Conservation (phyloP, 2,329 filamentous ascomycete genomes). For the Pseudogymnoascus sp. region DNA sequence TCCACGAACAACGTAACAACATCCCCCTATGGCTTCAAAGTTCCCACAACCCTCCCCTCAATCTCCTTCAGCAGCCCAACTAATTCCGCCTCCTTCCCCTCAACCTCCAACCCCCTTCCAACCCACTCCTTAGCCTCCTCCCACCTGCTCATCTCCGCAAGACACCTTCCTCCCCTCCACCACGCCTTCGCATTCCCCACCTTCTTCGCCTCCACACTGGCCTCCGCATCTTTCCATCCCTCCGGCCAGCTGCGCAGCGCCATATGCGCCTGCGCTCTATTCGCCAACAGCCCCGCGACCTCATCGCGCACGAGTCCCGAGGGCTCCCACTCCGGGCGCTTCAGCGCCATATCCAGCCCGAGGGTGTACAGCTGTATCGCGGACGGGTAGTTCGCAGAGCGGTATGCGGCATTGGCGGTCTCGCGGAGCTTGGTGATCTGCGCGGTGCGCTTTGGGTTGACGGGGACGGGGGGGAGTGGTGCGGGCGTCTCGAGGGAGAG, state of each 20-base stretch:
- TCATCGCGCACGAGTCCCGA: conserved; percentile 77
- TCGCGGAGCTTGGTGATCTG: conserved; percentile 89
- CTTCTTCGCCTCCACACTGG: conserved; percentile 78
- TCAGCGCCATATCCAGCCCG: conserved; percentile 83
- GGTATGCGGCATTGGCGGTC: conserved; percentile 71
- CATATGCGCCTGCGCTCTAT: conserved; percentile 88
- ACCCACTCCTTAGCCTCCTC: conserved; percentile 79
- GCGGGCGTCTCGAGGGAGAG: conserved; percentile 54
- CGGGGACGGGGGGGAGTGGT: conserved; percentile 78
- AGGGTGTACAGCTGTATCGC: conserved; percentile 75
- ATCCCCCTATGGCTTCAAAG: not conserved
- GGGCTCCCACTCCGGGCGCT: conserved; percentile 81
- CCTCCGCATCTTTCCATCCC: conserved; percentile 78
- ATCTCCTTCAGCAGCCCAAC: conserved; percentile 56
- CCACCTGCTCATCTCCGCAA: conserved; percentile 82
- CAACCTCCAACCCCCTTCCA: conserved; percentile 68
- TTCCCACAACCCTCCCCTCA: conserved; percentile 34
- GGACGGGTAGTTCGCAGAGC: conserved; percentile 65
- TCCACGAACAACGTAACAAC: not conserved
- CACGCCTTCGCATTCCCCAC: conserved; percentile 88
- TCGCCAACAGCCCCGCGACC: conserved; percentile 67
- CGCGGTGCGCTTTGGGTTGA: conserved; percentile 85
- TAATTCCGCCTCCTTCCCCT: conserved; percentile 61
- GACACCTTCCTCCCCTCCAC: conserved; percentile 78
- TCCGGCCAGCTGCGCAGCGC: conserved; percentile 72